Evolutionary conservation across 257 asterid genomes (phyloP), one percentile per base, ranked within the genome.

Genomic region (Gentiana dahurica): DNA sequence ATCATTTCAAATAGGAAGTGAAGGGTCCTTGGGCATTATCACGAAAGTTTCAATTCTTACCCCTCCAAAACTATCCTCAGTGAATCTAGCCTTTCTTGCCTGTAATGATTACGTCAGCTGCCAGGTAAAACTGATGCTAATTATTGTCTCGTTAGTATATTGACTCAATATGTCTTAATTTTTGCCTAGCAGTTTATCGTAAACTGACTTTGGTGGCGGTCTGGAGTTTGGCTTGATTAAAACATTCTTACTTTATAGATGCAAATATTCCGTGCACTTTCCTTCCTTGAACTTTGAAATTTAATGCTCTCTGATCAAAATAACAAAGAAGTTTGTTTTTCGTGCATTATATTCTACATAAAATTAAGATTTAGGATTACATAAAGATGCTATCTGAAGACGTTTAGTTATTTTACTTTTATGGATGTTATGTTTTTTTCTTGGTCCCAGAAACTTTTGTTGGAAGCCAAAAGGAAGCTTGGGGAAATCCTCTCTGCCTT

Each of bases 401-500:
- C 10, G 34, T 8, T 51, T 1, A 33, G 54, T 46, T 61, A 35
- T 8, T 58, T 53, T 41, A 53, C n/a, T 54, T 53, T 5, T 53
- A 35, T 36, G 33, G 46, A 41, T 52, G 53, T 62, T 60, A 51
- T 46, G 60, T 53, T 59, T 46, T 71, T 49, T 62, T 67, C 76
- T 66, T 59, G 39, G 2, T 55, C 68, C 57, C 56, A 91, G 96
- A 87, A 79, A 72, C 87, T 91, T 68, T 68, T 91, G 63, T 62
- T 64, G 36, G 93, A 87, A 74, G 96, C 98, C 53, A 91, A 79
- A 79, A 81, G 65, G 71, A 87, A 81, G 72, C 95, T 91, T 62
- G 98, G 98, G 49, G 98, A 87, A 77, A 87, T 91, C 76, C 87
- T 91, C 63, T 91, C 98, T 12, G 98, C 98, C 64, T 91, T 87